Percentiles rank a stretch among this genome's conserved stretches.
Evolutionary conservation across 768 basidiomycete species (phyloP).

Genomic region (Tylopilus felleus): DNA sequence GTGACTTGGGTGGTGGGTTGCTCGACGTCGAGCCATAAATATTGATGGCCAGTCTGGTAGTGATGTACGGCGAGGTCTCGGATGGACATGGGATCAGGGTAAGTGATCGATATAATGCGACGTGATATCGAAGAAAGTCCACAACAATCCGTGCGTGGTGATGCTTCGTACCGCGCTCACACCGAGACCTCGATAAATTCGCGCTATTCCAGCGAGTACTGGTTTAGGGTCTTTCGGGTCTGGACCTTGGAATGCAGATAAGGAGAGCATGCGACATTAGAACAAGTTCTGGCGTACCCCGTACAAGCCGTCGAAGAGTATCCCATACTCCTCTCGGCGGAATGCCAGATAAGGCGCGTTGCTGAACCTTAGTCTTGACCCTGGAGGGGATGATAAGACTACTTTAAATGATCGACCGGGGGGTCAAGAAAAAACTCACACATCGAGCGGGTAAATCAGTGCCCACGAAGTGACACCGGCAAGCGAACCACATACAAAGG

Average conservation of each 20-base stretch:
- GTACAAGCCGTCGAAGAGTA: conserved; percentile 74
- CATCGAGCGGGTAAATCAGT: conserved; percentile 90
- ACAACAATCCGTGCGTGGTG: conserved; percentile 89
- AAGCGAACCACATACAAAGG: conserved; percentile 87
- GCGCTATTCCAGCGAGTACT: conserved; percentile 68
- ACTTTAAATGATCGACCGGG: not conserved
- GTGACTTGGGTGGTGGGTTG: conserved; percentile 3
- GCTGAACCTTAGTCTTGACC: conserved; percentile 95
- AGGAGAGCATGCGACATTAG: not conserved
- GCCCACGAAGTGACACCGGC: conserved; percentile 91
- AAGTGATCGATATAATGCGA: conserved; percentile 69
- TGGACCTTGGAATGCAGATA: conserved; percentile 48
- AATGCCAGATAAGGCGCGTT: conserved; percentile 81
- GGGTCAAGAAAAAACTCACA: conserved; percentile 49
- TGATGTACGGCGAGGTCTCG: not conserved
- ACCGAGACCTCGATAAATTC: conserved; percentile 91
- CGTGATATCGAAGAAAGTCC: conserved; percentile 88
- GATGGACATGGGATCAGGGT: conserved; percentile 29
- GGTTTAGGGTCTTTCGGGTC: conserved; percentile 77
- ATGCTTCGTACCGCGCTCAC: conserved; percentile 91
- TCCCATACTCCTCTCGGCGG: conserved; percentile 65
- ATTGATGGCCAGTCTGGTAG: conserved; percentile 7
- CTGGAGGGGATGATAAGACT: conserved; percentile 34
- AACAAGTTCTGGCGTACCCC: conserved; percentile 48
- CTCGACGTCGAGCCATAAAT: conserved; percentile 1